Conservation (phyloP, 805 yeast genomes). For the Saccharomyces kudriavzevii region DNA sequence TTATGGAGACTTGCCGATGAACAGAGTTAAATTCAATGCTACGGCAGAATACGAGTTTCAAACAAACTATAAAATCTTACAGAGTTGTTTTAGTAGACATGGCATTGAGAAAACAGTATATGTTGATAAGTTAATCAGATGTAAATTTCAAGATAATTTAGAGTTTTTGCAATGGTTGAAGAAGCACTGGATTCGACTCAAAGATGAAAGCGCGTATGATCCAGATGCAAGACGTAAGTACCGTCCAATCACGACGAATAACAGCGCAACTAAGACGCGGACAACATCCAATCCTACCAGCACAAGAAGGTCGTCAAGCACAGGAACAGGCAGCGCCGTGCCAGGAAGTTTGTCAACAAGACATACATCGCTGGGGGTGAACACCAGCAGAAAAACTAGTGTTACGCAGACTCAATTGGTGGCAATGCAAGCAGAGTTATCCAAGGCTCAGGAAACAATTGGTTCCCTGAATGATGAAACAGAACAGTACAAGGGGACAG, state of each 20-base stretch:
- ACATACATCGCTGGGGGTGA: constrained; percentile 13
- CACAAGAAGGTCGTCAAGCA: constrained; percentile 7
- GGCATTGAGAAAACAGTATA: constrained; percentile 66
- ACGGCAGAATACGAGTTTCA: constrained; percentile 67
- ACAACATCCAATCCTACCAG: constrained; percentile 1
- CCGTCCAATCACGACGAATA: constrained; percentile 14
- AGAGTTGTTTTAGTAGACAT: constrained; percentile 66
- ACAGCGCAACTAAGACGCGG: constrained; percentile 1
- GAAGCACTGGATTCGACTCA: constrained; percentile 70
- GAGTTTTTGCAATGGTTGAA: constrained; percentile 92
- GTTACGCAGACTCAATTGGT: constrained; percentile 23
- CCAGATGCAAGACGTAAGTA: constrained; percentile 49
- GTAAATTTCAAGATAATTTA: constrained; percentile 87
- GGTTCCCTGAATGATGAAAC: constrained; percentile 36
- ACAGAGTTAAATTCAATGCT: constrained; percentile 64
- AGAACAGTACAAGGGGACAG: constrained; percentile 48
- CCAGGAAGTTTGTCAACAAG: constrained; percentile 2
- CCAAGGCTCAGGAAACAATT: constrained; percentile 37
- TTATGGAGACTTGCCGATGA: constrained; percentile 74
- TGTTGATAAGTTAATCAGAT: constrained; percentile 73
- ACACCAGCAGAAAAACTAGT: constrained; percentile 17
- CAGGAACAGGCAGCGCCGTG: background rate
- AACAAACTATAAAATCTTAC: constrained; percentile 78
- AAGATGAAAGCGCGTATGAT: constrained; percentile 64
- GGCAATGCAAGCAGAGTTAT: constrained; percentile 38